phyloP scores from a whole-genome alignment of 257 asterid species.

The Solanum chiquidenum region DNA sequence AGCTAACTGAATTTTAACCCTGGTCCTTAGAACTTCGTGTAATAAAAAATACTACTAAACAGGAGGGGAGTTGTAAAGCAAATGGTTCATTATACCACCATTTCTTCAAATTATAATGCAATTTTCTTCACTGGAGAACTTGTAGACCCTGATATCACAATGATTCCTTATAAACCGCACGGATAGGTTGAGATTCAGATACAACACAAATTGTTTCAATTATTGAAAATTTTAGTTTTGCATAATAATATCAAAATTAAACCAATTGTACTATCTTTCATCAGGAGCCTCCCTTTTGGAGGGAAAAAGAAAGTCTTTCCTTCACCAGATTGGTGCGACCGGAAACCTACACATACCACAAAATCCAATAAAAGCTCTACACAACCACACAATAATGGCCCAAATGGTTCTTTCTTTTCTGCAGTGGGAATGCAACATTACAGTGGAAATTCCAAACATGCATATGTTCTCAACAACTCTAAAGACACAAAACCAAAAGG shows the following conservation, averaged over 20 bases:
- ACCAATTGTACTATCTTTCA: constrained; percentile 14
- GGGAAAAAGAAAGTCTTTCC: background rate
- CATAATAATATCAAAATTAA: background rate
- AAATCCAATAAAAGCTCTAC: background rate
- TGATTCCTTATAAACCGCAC: background rate
- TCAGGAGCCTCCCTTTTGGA: background rate
- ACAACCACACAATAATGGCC: background rate
- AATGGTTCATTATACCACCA: background rate
- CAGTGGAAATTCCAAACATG: background rate
- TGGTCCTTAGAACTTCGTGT: background rate
- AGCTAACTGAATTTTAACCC: background rate
- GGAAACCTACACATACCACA: background rate
- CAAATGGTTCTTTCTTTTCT: background rate
- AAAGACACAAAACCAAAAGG: background rate
- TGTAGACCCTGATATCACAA: background rate
- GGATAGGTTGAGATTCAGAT: background rate
- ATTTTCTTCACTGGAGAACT: background rate
- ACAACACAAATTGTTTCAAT: background rate
- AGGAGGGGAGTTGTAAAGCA: background rate
- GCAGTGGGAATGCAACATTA: background rate
- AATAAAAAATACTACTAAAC: background rate
- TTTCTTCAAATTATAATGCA: background rate
- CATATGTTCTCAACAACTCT: background rate
- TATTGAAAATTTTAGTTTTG: background rate
- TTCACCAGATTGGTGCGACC: background rate